phyloP scores from a whole-genome alignment of 108 stramenopile genomes.

The Cylindrotheca fusiformis region DNA sequence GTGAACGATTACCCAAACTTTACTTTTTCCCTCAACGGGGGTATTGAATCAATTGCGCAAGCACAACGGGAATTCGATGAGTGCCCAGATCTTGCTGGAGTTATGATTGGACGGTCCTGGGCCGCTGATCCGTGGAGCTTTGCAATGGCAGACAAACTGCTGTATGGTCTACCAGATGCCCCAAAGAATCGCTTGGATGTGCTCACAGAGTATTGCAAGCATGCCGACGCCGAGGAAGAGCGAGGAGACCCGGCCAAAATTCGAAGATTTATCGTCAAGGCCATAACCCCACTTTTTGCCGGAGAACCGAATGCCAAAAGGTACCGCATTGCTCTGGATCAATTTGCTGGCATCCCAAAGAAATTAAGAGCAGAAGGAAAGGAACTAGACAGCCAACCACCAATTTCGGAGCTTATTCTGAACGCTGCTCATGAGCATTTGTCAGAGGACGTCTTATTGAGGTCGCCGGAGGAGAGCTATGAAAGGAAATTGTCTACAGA shows the following conservation, averaged over 20 bases:
- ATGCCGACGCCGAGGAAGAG: slow-evolving; percentile 76
- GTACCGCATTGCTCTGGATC: slow-evolving; percentile 79
- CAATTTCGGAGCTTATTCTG: slow-evolving; percentile 75
- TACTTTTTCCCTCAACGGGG: slow-evolving; percentile 86
- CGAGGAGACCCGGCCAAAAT: slow-evolving; percentile 60
- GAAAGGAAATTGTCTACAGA: slow-evolving; percentile 50
- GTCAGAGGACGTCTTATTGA: slow-evolving; percentile 69
- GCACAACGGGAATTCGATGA: slow-evolving; percentile 59
- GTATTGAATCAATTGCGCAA: slow-evolving; percentile 65
- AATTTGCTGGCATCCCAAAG: slow-evolving; percentile 63
- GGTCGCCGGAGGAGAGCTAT: slow-evolving; percentile 73
- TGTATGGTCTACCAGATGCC: slow-evolving; percentile 35
- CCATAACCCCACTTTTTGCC: slow-evolving; percentile 74
- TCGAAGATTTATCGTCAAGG: slow-evolving; percentile 71
- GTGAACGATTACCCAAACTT: slow-evolving; percentile 80
- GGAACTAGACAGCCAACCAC: slow-evolving; percentile 38
- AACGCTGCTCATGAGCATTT: slow-evolving; percentile 65
- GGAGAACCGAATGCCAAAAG: slow-evolving; percentile 83
- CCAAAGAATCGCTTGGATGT: slow-evolving; percentile 67
- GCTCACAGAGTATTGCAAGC: slow-evolving; percentile 59
- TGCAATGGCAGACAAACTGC: slow-evolving; percentile 70
- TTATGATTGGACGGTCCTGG: slow-evolving; percentile 84
- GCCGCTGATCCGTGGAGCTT: slow-evolving; percentile 87
- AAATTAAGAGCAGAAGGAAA: slow-evolving; percentile 40
- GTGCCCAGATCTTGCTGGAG: slow-evolving; percentile 60